A percentile compares a stretch with the other conserved stretches of the same genome.
These are phyloP conservation scores for Rubia peregrina DNA, from an alignment of 305 asterid species.

Conservation along the genomic window DNA sequence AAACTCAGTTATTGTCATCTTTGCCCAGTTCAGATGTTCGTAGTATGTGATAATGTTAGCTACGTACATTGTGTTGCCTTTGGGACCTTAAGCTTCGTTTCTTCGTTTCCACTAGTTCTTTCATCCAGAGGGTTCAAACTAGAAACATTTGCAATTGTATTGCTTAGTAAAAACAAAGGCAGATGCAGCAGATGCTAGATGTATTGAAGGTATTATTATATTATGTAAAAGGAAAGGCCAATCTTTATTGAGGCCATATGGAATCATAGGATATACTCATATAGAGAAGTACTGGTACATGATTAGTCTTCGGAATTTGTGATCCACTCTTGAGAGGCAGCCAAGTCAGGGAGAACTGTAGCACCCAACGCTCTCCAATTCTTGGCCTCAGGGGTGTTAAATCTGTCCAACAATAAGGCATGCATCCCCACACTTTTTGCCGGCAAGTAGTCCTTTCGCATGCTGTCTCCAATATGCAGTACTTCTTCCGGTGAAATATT, in stretches of 20 bases:
- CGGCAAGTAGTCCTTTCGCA: conserved; percentile 72
- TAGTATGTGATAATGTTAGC: too few relatives aligned
- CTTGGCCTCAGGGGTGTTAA: conserved; percentile 65
- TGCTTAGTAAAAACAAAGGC: too few relatives aligned
- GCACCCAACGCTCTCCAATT: conserved; percentile 86
- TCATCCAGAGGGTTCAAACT: neutral
- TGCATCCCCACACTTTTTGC: conserved; percentile 83
- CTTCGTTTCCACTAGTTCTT: too few relatives aligned
- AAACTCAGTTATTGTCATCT: too few relatives aligned
- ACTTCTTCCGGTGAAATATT: conserved; percentile 62
- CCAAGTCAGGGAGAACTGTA: conserved; percentile 68
- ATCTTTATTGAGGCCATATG: neutral
- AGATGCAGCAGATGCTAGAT: too few relatives aligned
- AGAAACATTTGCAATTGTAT: neutral
- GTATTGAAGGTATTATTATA: too few relatives aligned
- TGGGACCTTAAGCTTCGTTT: too few relatives aligned
- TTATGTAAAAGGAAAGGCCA: neutral
- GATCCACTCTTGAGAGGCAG: conserved; percentile 64
- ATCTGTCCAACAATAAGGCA: conserved; percentile 72
- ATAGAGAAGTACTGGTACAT: neutral
- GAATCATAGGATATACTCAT: neutral
- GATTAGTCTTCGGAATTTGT: conserved; percentile 30
- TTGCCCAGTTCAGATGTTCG: too few relatives aligned
- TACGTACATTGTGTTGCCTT: too few relatives aligned
- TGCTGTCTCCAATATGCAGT: conserved; percentile 90